Evolutionary conservation across 768 basidiomycete genomes (phyloP).

Genomic region (Clitopilus hobsonii): DNA sequence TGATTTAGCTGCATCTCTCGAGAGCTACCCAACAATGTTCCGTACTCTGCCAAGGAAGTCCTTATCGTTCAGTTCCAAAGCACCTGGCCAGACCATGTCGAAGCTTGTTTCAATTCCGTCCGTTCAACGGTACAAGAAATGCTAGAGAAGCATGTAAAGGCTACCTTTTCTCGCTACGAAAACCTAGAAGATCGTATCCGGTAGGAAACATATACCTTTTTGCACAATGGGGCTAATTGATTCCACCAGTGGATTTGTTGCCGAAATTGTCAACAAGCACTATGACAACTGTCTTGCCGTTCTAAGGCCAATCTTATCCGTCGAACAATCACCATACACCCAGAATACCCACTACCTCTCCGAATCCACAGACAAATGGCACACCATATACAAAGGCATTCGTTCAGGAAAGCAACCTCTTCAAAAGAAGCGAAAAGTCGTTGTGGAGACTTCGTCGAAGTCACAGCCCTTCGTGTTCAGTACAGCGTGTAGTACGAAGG

Average conservation of each 20-base stretch:
- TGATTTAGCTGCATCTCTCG: constrained; percentile 27
- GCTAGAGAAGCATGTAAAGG: constrained; percentile 21
- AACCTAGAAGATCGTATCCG: constrained; percentile 26
- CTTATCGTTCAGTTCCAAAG: constrained; percentile 27
- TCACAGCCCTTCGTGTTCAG: not conserved
- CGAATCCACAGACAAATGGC: constrained; percentile 26
- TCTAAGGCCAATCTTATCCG: constrained; percentile 23
- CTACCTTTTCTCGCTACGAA: constrained; percentile 36
- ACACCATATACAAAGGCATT: constrained; percentile 29
- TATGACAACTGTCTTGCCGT: constrained; percentile 12
- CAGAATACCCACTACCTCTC: constrained; percentile 37
- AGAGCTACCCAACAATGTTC: constrained; percentile 33
- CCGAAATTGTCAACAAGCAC: constrained; percentile 17
- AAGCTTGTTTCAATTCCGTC: constrained; percentile 20
- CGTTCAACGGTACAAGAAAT: constrained; percentile 21
- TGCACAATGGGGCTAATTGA: not conserved
- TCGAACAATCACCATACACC: constrained; percentile 36
- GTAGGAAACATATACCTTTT: constrained; percentile 17
- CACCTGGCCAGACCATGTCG: constrained; percentile 22
- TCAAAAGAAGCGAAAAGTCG: constrained; percentile 3
- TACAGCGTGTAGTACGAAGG: not conserved
- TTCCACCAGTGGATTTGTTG: constrained; percentile 11
- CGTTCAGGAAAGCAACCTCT: constrained; percentile 14
- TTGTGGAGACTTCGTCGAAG: not conserved
- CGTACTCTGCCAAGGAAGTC: constrained; percentile 28